Percentiles rank a stretch among this genome's conserved stretches.
Conservation (phyloP, 345 rosid species). For the Lenwebbia sp. region DNA sequence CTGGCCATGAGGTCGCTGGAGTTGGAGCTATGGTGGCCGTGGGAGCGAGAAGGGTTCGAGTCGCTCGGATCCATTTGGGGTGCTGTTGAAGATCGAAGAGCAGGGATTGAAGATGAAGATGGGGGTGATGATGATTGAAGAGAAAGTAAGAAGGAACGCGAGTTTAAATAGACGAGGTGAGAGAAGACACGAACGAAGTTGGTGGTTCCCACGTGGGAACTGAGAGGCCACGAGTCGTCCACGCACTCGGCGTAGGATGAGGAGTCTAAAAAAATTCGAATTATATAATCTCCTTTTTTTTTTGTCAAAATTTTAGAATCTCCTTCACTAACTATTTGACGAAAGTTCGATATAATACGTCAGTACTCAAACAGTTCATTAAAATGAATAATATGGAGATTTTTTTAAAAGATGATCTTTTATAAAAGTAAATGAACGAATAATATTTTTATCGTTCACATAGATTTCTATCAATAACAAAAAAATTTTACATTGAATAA, state of each 20-base stretch:
- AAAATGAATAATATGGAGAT: too few relatives aligned
- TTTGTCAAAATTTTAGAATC: too few relatives aligned
- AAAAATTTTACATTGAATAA: too few relatives aligned
- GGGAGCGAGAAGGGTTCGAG: not conserved
- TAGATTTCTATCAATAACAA: too few relatives aligned
- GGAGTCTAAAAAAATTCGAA: too few relatives aligned
- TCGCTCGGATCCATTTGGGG: not conserved
- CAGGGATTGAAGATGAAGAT: not conserved
- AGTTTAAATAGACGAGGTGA: not conserved
- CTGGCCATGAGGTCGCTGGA: constrained; percentile 49
- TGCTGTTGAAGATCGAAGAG: not conserved
- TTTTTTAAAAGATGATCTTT: too few relatives aligned
- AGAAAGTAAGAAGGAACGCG: not conserved
- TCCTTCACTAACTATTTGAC: too few relatives aligned
- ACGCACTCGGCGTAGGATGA: not conserved
- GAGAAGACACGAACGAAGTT: not conserved
- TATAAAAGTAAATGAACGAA: too few relatives aligned
- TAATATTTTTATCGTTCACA: too few relatives aligned
- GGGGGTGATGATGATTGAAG: not conserved
- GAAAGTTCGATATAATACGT: too few relatives aligned
- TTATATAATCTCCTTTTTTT: too few relatives aligned
- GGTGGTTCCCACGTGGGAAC: not conserved
- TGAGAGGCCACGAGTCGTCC: not conserved
- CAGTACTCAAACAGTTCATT: too few relatives aligned
- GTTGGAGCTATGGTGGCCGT: not conserved